Base-by-base conservation (phyloP, 192 early-diverging fungal genomes). In the Coemansia sp. region DNA sequence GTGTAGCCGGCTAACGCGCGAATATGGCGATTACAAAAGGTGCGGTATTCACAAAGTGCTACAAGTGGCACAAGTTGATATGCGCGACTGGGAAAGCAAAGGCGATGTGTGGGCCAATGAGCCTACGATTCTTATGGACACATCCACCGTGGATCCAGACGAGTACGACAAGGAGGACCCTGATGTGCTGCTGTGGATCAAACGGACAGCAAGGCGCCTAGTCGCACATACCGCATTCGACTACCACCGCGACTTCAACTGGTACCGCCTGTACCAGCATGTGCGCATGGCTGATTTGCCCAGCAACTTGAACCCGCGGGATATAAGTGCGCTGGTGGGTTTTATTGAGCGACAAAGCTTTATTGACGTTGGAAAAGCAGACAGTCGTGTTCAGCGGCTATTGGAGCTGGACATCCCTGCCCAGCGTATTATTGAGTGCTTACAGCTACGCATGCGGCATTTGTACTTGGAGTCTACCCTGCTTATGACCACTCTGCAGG, bases 51-150 rank as follows among this genome's bases (percentile, higher is more conserved):
- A 78, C 59, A 59, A 55, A 61, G 63, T 63, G 8, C 30, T 78
- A n/a, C 33, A 46, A 18, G 50, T 53, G n/a, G 54, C 66, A 13
- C 61, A 53, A 20, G 58, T 72, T 6, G 75, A 78, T 50, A 78
- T 78, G 75, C 75, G 75, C 15, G 75, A 78, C 58, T 78, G 75
- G 75, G 75, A 72, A 53, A 78, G 58, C 61, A 63, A 61, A 46
- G 75, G 75, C 44, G 57, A 72, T 23, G 75, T 78, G 57, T 78
- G 75, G 75, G 65, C 65, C 13, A 61, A 31, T 36, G 64, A 68
- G 46, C 75, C 75, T 8, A 65, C 69, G 21, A 78, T 78, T 57
- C 40, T 78, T 38, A 78, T 78, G 69, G 75, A 78, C 46, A 42
- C 54, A 1, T 61, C 69, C 7, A 58, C 61, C 8, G 59, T 78